Conservation (phyloP, 2,329 filamentous ascomycete species). For the Penicillium hordei region DNA sequence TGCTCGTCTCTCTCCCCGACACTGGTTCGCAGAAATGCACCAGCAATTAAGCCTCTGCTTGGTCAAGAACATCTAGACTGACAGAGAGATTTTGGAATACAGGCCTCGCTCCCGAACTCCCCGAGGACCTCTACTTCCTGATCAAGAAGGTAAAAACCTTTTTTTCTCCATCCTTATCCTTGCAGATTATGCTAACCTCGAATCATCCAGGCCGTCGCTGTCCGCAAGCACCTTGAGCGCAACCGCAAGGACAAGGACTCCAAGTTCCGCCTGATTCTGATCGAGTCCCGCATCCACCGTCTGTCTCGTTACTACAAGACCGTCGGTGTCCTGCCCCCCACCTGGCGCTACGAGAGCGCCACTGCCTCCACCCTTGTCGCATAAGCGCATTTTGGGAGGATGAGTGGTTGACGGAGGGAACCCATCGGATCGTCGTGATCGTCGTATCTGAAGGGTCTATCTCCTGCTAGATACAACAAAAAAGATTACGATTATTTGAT, state of each 20-base stretch:
- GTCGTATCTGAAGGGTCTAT: conserved; percentile 12
- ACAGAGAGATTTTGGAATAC: conserved; percentile 79
- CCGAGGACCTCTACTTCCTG: conserved; percentile 99
- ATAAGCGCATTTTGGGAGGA: conserved; percentile 55
- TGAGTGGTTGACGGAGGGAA: conserved; percentile 22
- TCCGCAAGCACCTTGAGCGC: conserved; percentile 99
- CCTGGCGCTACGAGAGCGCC: conserved; percentile 98
- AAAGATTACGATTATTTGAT: conserved; percentile 17
- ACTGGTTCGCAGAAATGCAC: conserved; percentile 34
- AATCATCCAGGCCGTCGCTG: conserved; percentile 73
- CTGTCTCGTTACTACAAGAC: conserved; percentile 99
- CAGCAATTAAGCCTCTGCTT: conserved; percentile 72
- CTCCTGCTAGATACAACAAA: conserved; percentile 14
- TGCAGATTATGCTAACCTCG: conserved; percentile 8
- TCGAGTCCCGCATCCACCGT: conserved; percentile 99
- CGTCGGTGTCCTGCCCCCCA: conserved; percentile 77
- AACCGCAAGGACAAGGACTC: conserved; percentile 99
- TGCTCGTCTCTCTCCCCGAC: conserved; percentile 13
- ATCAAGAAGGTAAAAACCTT: conserved; percentile 87
- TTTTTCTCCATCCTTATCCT: background rate
- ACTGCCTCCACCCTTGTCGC: conserved; percentile 92
- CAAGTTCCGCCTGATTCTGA: conserved; percentile 99
- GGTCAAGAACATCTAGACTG: conserved; percentile 69
- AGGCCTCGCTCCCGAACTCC: conserved; percentile 98
- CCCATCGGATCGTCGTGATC: conserved; percentile 14